Base-by-base conservation (phyloP, 2,329 filamentous ascomycete species). In the Colletotrichum sp. region DNA sequence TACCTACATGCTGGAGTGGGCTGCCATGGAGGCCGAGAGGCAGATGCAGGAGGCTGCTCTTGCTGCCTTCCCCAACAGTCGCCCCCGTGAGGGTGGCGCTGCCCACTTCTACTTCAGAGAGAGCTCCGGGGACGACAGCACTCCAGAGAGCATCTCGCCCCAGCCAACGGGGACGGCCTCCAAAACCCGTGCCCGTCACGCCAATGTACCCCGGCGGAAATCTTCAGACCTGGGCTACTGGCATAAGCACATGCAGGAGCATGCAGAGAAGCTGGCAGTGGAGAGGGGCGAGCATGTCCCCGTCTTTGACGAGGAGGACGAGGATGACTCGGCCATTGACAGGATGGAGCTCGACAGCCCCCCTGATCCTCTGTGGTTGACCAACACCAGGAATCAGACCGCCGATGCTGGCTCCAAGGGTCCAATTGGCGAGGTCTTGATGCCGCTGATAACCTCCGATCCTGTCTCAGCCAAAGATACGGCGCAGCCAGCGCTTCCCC, bases 1-100 rank as follows among this genome's bases (percentile, higher is more conserved):
- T 66, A 91, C 92, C 47, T 96, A 96, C 82, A 85, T 98, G 69
- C 89, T 98, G 72, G 92, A 94, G 70, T 86, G 98, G 71, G 94
- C 95, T 57, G 94, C 94, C 65, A 93, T 92, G 79, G 93, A 95
- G 79, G 94, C 94, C 11, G 93, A 97, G 81, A 91, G 92, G 79
- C 93, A 96, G 81, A 87, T 98, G 76, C 91, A 93, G 75, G 94
- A 98, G 78, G 88, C 91, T 79, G 94, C 93, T 62, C 88, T 95
- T 80, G 92, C 92, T 51, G 94, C 93, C 2, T 96, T 95, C 79
- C 93, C 93, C 79, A 93, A 93, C 79, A 94, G 93, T 79, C 89
- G 90, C 13, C 88, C 93, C 54, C 90, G 90, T 75, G 91, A 93
- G 78, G 92, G 93, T 76, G 92, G 91, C 57, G 92, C 94, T 9